These are phyloP conservation scores for Penicillium herquei DNA, from an alignment of 495 filamentous ascomycete species.

Conservation along the genomic window DNA sequence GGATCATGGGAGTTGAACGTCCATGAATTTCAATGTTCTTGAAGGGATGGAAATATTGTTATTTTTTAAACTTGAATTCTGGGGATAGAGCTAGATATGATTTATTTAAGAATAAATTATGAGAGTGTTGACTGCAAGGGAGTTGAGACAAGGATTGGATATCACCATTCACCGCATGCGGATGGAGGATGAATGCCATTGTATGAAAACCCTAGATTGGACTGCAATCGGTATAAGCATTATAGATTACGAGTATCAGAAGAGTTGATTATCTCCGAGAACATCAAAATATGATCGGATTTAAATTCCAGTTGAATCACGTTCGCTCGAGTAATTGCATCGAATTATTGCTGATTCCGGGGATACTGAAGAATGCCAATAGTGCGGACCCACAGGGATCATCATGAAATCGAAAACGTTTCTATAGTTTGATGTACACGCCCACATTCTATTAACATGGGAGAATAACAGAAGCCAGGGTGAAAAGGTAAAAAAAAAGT, in stretches of 20 bases:
- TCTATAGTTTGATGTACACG: constrained; percentile 14
- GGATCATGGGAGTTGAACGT: neutral
- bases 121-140: constrained; percentile 26
- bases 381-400: constrained; percentile 26
- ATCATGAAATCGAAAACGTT: constrained; percentile 1
- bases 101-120: constrained; percentile 8
- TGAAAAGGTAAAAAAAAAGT: constrained; percentile 4
- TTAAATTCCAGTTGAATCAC: too few species aligned
- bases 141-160: constrained; percentile 21
- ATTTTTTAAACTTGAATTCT: neutral
- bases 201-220: constrained; percentile 7
- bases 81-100: neutral
- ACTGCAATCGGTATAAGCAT: constrained; percentile 9
- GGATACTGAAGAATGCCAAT: constrained; percentile 3
- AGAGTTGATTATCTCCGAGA: neutral
- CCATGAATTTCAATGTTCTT: too few species aligned
- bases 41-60: too few species aligned
- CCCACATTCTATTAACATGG: constrained; percentile 9
- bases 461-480: neutral
- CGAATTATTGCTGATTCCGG: neutral
- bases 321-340: too few species aligned
- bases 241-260: too few species aligned
- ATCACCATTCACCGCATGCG: constrained; percentile 16
- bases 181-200: constrained; percentile 25
- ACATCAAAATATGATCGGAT: neutral